Evolutionary conservation across 2,329 filamentous ascomycete species (phyloP).

Genomic region (Fusarium cicatricum): DNA sequence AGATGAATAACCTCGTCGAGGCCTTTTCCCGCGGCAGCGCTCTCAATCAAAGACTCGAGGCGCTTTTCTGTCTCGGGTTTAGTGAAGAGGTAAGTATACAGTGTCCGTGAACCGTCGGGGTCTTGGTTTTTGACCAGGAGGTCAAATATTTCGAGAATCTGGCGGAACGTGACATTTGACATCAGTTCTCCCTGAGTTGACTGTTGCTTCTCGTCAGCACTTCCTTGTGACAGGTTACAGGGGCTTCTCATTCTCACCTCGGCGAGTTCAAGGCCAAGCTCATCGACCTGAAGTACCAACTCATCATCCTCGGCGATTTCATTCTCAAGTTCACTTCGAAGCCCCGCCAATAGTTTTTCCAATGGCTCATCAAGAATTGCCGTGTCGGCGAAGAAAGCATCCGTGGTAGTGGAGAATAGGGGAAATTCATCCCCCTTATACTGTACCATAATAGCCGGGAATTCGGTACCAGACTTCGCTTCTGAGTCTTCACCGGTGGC

Average conservation of each 20-base stretch:
- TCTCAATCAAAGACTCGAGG: constrained; percentile 52
- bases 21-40: constrained; percentile 52
- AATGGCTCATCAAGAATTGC: constrained; percentile 55
- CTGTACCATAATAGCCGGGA: constrained; percentile 51
- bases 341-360: constrained; percentile 53
- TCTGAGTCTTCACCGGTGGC: constrained; percentile 17
- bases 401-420: constrained; percentile 47
- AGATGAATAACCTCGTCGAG: constrained; percentile 52
- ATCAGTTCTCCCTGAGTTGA: constrained; percentile 48
- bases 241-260: constrained; percentile 50
- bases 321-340: constrained; percentile 56
- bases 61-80: constrained; percentile 51
- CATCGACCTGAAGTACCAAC: constrained; percentile 60
- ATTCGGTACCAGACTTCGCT: constrained; percentile 31
- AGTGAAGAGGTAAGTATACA: constrained; percentile 55
- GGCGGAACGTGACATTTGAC: constrained; percentile 49
- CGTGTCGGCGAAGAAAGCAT: constrained; percentile 56
- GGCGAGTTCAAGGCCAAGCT: constrained; percentile 61
- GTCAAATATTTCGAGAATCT: constrained; percentile 54
- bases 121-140: constrained; percentile 55
- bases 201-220: constrained; percentile 44
- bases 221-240: not conserved
- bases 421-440: constrained; percentile 56
- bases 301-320: constrained; percentile 58
- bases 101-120: constrained; percentile 47